Conservation (phyloP, 129 eudicot genomes). For the Lonicera japonica region DNA sequence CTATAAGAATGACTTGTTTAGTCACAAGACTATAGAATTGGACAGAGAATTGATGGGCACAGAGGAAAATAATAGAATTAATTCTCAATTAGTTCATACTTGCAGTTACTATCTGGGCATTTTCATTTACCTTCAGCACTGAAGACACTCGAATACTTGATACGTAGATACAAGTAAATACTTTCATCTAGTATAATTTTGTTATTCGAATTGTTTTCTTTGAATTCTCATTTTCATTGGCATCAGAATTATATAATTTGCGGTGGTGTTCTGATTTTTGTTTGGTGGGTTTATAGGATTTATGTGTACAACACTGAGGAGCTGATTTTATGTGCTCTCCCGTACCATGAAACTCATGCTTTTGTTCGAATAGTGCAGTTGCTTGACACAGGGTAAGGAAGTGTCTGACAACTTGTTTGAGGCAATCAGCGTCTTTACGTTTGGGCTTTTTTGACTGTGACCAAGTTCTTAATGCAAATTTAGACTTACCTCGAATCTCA, state of each 20-base stretch:
- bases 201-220: slow-evolving; percentile 2
- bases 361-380: slow-evolving; percentile 80
- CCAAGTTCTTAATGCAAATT: no score
- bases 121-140: slow-evolving; percentile 49
- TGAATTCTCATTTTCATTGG: background rate
- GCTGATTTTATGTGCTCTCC: slow-evolving; percentile 74
- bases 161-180: slow-evolving; percentile 86
- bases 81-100: slow-evolving; percentile 53
- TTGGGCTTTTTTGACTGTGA: no score
- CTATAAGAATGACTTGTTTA: slow-evolving; percentile 69
- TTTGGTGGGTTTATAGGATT: slow-evolving; percentile 36
- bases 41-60: slow-evolving; percentile 68
- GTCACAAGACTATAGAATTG: slow-evolving; percentile 64
- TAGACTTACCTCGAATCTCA: no score
- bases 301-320: slow-evolving; percentile 76
- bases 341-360: slow-evolving; percentile 81
- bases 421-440: no score
- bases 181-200: background rate
- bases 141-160: slow-evolving; percentile 76
- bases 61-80: slow-evolving; percentile 61
- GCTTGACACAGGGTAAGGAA: slow-evolving; percentile 63
- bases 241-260: background rate
- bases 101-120: slow-evolving; percentile 71
- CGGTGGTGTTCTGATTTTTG: slow-evolving; percentile 4
- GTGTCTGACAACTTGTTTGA: background rate